A percentile compares a stretch with the other conserved stretches of the same genome.
These are phyloP conservation scores for Flagelloscypha sp. DNA, from an alignment of 768 basidiomycete genomes.

Conservation along the genomic window DNA sequence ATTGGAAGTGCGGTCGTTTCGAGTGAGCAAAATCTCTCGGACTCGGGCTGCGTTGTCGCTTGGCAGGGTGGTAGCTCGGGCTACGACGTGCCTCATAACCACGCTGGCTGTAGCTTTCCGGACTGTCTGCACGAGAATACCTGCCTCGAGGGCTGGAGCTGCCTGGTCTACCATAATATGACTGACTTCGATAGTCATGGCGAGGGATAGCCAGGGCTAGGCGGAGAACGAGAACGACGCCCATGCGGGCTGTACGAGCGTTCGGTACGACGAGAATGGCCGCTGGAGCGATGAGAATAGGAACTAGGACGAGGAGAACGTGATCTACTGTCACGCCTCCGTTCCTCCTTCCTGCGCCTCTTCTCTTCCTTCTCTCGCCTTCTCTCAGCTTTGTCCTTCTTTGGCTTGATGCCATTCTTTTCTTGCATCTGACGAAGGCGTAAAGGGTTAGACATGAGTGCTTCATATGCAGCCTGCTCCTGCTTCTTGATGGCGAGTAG, in stretches of 20 bases:
- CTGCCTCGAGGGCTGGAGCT: slow-evolving; percentile 19
- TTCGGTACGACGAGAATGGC: slow-evolving; percentile 23
- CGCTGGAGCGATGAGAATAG: slow-evolving; percentile 18
- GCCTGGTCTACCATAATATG: slow-evolving; percentile 23
- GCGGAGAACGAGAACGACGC: slow-evolving; percentile 43
- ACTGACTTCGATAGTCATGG: too few relatives aligned
- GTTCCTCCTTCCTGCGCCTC: slow-evolving; percentile 22
- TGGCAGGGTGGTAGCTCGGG: slow-evolving; percentile 8
- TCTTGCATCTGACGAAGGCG: slow-evolving; percentile 77
- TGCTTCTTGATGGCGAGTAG: slow-evolving; percentile 97
- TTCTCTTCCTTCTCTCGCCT: slow-evolving; percentile 50
- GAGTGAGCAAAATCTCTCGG: slow-evolving; percentile 16
- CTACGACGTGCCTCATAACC: slow-evolving; percentile 31
- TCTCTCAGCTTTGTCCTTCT: slow-evolving; percentile 64
- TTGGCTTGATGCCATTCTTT: slow-evolving; percentile 71
- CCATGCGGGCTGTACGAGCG: slow-evolving; percentile 37
- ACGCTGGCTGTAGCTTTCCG: slow-evolving; percentile 19
- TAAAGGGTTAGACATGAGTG: slow-evolving; percentile 78
- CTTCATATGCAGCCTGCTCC: slow-evolving; percentile 87
- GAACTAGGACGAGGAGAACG: slow-evolving; percentile 23
- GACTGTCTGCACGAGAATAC: slow-evolving; percentile 15
- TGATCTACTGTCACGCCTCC: slow-evolving; percentile 26
- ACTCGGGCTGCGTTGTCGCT: slow-evolving; percentile 11
- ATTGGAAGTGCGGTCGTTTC: slow-evolving; percentile 47
- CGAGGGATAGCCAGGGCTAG: slow-evolving; percentile 17